Evolutionary conservation across 83 land plant species (phyloP), one percentile per base, ranked within the genome.

Genomic region (Picea engelmannii): DNA sequence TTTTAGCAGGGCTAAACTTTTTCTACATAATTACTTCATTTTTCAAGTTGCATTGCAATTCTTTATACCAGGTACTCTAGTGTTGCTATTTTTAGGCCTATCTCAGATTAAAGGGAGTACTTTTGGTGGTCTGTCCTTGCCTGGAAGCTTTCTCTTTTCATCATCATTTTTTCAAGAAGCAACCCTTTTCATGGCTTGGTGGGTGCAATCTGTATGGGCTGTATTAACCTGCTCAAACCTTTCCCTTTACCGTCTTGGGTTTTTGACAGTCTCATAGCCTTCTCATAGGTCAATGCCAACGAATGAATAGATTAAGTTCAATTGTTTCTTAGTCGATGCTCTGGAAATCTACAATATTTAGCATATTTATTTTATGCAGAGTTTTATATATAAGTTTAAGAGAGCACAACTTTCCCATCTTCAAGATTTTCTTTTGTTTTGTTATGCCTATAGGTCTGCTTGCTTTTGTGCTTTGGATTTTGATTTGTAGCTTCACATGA

Each of bases 21-120:
- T 95, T 59, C 85, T 95, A 44, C 90, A 93, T 80, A 95, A 94
- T 63, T 89, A 95, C 84, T 93, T 90, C 78, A 47, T 95, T 18
- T 93, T 94, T 66, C 81, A 92, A 27, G 87, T 82, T 8, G 90
- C 86, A 74, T 18, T 91, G 64, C 98, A 95, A 89, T 91, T 87
- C 78, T 85, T 95, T 64, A 87, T 86, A 0, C 93, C 95, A 6
- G 87, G 88, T 55, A 76, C 76, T 11, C 71, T 93, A 88, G 85
- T 93, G 17, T 86, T 93, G 55, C 87, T 93, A 58, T 84, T 95
- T 27, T 65, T 88, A 74, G 98, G 94, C 13, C 62, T 95, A 21
- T 89, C 95, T 66, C 90, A 89, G 35, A 61, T 87, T 31, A 80
- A 83, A 35, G 86, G 82, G 75, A 73, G 80, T 81, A 25, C 63